Evolutionary conservation across 768 basidiomycete species (phyloP).

Genomic region (Termitomyces sp.): DNA sequence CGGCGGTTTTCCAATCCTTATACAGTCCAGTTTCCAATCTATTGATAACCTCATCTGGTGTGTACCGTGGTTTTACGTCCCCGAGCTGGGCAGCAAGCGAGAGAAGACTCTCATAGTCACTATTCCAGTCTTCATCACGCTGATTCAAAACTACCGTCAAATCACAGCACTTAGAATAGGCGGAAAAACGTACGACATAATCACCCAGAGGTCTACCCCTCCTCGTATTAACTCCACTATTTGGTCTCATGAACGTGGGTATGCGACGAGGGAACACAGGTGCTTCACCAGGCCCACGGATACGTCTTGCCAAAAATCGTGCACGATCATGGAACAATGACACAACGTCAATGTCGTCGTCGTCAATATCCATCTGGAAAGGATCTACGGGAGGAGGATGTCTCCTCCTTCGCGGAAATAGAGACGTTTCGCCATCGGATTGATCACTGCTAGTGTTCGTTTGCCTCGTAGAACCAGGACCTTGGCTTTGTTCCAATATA

Average conservation of each 20-base stretch:
- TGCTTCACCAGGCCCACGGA: conserved; percentile 7
- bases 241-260: conserved; percentile 8
- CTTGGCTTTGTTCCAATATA: conserved; percentile 8
- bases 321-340: neutral
- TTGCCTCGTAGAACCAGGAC: neutral
- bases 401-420: conserved; percentile 3
- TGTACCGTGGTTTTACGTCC: conserved; percentile 62
- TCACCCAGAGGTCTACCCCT: conserved; percentile 31
- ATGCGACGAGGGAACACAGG: conserved; percentile 14
- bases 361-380: conserved; percentile 1
- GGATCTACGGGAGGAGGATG: neutral
- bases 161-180: no score
- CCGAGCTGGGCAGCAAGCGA: conserved; percentile 55
- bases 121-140: conserved; percentile 75
- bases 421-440: neutral
- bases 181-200: conserved; percentile 53
- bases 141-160: conserved; percentile 21
- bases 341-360: neutral
- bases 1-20: conserved; percentile 61
- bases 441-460: neutral
- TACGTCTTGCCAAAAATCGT: conserved; percentile 1
- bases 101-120: conserved; percentile 68
- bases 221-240: conserved; percentile 5
- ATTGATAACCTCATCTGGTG: conserved; percentile 55
- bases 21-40: conserved; percentile 56